Evolutionary conservation across 768 basidiomycete species (phyloP), one percentile per base, ranked within the genome.

Genomic region (Mycena pura): DNA sequence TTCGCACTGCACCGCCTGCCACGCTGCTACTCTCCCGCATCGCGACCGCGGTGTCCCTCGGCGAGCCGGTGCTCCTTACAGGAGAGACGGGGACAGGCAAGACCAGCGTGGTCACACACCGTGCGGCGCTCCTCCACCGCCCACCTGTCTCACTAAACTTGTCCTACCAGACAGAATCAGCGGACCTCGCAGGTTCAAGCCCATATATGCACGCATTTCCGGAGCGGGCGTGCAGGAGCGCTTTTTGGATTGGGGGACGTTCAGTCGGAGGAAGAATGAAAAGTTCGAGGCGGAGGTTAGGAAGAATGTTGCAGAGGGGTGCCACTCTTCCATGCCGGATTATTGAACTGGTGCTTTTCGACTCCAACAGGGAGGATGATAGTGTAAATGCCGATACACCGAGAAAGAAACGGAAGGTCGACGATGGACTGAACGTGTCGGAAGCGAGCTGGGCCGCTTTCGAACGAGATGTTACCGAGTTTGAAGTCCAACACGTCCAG

Each of bases 81-180:
- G 97, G 97, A 44, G 97, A 99, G 78, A 99, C 97, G 2, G 97
- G 97, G n/a, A 99, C 97, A 1, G 97, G 97, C 14, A 99, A 99
- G 76, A 99, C 97, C 0, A 96, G 95, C 51, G 84, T 88, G 19
- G 86, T 99, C 15, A 92, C 95, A 3, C 88, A 97, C 68, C 82
- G 99, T 28, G 90, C 97, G 11, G 82, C 88, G 2, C 74, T 92
- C n/a, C 82, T 97, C 27, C 83, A 82, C 7, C 84, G 86, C 11
- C 87, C 89, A 0, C 83, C 99, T 31, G 84, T 94, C 54, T 93
- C 95, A 0, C 83, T 99, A 57, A 99, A 99, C 72, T 74, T 99
- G 68, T 97, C 95, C 2, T 93, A 96, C 69, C 97, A 99, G 73
- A 97, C 96, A 1, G 96, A 99, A 73, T 91, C 93, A 1, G 90